Base-by-base conservation (phyloP, 192 early-diverging fungal species). In the Gamsiella multidivaricata region DNA sequence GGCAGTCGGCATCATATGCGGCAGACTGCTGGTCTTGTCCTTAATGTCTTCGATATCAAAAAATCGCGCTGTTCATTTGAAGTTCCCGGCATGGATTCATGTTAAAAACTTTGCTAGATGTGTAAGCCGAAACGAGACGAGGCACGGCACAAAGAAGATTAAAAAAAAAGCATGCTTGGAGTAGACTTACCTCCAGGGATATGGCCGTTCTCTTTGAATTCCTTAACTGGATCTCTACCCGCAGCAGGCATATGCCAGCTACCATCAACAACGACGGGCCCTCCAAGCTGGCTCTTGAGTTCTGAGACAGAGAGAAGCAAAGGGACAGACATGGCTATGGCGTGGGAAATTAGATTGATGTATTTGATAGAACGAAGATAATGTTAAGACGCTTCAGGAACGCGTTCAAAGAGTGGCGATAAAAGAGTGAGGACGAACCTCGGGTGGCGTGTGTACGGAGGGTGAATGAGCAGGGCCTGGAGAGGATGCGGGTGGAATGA, bases 41-140 rank as follows among this genome's bases (percentile, higher is more conserved):
- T 94, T 91, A 54, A 94, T 85, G 11, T 81, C 82, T 79, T 97
- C 97, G 54, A 99, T 94, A 56, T 95, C 95, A 76, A 99, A 97
- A 80, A 93, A 97, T 33, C 86, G 91, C 8, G 95, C 91, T 59
- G 88, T 85, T 34, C 17, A 9, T 5, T 9, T n/a, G n/a, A 5
- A 18, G n/a, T 10, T 18, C 7, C 39, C 39, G 39, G n/a, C 4
- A 46, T n/a, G n/a, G n/a, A n/a, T n/a, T n/a, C n/a, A n/a, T n/a
- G n/a, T n/a, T n/a, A n/a, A n/a, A n/a, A n/a, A n/a, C n/a, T n/a
- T n/a, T n/a, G n/a, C n/a, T n/a, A n/a, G n/a, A n/a, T n/a, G n/a
- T n/a, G n/a, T n/a, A n/a, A n/a, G n/a, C n/a, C n/a, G n/a, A n/a
- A n/a, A n/a, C n/a, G n/a, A n/a, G n/a, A n/a, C n/a, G n/a, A n/a